Percentiles rank a stretch among this genome's conserved stretches.
Conservation (phyloP, 345 rosid genomes). For the Eucalyptus pauciflora region DNA sequence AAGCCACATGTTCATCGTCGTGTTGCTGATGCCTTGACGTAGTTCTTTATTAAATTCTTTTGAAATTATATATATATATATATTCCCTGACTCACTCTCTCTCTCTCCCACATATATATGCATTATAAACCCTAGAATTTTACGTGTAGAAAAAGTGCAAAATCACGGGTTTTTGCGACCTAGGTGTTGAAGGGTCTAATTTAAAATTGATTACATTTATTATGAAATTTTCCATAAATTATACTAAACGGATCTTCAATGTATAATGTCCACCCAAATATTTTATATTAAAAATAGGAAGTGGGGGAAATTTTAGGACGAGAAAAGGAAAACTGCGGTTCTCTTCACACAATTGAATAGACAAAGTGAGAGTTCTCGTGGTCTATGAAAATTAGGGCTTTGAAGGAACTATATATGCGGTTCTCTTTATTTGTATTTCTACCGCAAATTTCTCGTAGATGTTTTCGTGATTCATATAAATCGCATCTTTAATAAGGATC, state of each 20-base stretch:
- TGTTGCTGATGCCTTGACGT: background rate
- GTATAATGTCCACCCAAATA: accelerated
- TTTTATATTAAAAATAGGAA: background rate
- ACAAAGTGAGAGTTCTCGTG: background rate
- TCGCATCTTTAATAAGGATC: background rate
- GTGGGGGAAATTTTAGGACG: background rate
- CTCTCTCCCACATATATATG: accelerated
- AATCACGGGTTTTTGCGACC: background rate
- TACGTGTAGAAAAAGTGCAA: background rate
- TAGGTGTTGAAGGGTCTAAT: background rate
- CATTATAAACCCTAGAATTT: background rate
- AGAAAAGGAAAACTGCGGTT: background rate
- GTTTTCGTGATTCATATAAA: background rate
- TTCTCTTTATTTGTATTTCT: background rate
- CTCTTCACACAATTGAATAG: background rate
- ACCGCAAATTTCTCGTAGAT: background rate
- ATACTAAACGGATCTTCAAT: background rate
- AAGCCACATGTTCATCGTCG: background rate
- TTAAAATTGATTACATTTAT: background rate
- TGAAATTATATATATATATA: background rate
- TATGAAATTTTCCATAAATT: background rate
- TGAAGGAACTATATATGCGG: background rate
- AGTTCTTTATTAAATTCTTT: background rate
- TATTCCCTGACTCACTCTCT: accelerated
- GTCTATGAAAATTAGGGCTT: background rate